Conservation (phyloP, 1,284 basidiomycete genomes). For the Lignosus rhinocerotis region DNA sequence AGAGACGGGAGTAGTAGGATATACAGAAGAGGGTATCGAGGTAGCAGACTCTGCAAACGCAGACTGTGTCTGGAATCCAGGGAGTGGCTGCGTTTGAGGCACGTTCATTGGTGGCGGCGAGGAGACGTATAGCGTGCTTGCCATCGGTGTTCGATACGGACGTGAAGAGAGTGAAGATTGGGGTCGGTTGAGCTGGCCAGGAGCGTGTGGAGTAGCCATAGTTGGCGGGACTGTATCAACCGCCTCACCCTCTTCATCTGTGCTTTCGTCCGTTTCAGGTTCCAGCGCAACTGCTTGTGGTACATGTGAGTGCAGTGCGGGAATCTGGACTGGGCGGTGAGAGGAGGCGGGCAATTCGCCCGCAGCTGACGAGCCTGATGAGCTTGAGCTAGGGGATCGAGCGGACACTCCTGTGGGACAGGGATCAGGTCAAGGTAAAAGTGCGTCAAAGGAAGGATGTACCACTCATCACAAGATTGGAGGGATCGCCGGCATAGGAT, state of each 20-base stretch:
- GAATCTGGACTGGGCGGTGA: conserved; percentile 23
- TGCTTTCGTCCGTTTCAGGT: conserved; percentile 34
- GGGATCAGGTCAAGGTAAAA: conserved; percentile 3
- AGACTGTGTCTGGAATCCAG: conserved; percentile 68
- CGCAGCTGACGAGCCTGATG: conserved; percentile 60
- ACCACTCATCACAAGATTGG: conserved; percentile 72
- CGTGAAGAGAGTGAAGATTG: conserved; percentile 72
- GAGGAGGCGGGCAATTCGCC: conserved; percentile 38
- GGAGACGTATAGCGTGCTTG: conserved; percentile 57
- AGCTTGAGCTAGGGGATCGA: conserved; percentile 54
- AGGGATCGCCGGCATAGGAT: conserved; percentile 72
- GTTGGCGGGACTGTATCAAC: conserved; percentile 40
- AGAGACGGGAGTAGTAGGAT: conserved; percentile 35
- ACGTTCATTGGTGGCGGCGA: conserved; percentile 49
- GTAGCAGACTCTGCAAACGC: conserved; percentile 59
- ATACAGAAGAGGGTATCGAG: conserved; percentile 40
- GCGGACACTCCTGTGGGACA: conserved; percentile 43
- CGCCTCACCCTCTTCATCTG: conserved; percentile 45
- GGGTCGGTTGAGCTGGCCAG: conserved; percentile 53
- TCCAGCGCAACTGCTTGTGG: conserved; percentile 16
- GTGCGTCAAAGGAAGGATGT: conserved; percentile 30
- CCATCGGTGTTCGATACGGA: conserved; percentile 75
- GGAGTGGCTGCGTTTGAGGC: conserved; percentile 63
- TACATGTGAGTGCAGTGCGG: conserved; percentile 24
- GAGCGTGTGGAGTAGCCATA: conserved; percentile 33